Evolutionary conservation across 2,329 filamentous ascomycete genomes (phyloP), one percentile per base, ranked within the genome.

Genomic region (Hymenoscyphus infarciens): DNA sequence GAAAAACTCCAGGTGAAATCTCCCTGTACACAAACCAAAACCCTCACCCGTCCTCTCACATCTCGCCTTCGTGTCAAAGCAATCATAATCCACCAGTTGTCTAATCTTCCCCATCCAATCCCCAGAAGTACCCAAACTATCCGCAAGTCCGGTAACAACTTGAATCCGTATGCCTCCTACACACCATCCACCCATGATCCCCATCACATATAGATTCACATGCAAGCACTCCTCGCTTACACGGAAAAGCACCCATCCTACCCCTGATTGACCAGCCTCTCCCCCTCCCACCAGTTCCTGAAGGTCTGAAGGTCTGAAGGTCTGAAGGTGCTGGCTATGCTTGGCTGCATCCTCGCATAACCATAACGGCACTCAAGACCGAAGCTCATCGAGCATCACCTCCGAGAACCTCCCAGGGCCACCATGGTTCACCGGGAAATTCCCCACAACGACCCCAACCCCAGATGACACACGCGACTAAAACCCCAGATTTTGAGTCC

Each of bases 271-370:
- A 16, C 10, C 15, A 13, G 3, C 57, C 45, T 42, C 33, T 35
- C 27, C 53, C 31, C 45, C 61, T 63, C 61, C 42, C 57, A 56
- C 56, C 57, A 56, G 52, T 60, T 59, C 61, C 42, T 45, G 42
- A 22, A 45, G 52, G n/a, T 54, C 27, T 8, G n/a, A n/a, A n/a
- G n/a, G n/a, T n/a, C n/a, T n/a, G n/a, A n/a, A n/a, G n/a, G n/a
- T n/a, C n/a, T n/a, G n/a, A n/a, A n/a, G n/a, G n/a, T n/a, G n/a
- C 11, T 33, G 3, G 45, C 56, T 11, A 19, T 7, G 13, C 61
- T 61, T 64, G 56, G 61, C 57, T 65, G 60, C 63, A 55, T 60
- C 55, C 60, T 63, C 63, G 58, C 60, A 62, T 62, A 62, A 59
- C 61, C 55, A 35, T 56, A 59, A 59, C 63, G 58, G 63, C 61